phyloP scores from a whole-genome alignment of 2,329 filamentous ascomycete species.

The Penicillium capsulatum region DNA sequence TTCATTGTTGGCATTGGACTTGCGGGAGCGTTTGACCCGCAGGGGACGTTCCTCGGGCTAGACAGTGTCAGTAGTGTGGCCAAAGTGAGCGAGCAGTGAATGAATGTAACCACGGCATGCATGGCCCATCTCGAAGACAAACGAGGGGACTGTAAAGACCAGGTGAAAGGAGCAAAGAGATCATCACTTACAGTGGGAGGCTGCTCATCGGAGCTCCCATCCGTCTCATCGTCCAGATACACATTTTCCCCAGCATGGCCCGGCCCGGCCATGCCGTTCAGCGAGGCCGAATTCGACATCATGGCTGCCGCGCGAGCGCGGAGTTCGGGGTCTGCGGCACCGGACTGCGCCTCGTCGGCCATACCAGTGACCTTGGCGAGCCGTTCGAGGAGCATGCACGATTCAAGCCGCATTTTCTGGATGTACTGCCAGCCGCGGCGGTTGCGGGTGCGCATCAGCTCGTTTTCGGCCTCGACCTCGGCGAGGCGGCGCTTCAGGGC shows the following conservation, averaged over 20 bases:
- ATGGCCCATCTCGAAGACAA: too few species aligned
- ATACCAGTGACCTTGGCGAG: conserved; percentile 41
- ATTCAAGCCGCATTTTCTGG: conserved; percentile 76
- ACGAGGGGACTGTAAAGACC: too few species aligned
- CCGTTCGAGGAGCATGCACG: conserved; percentile 42
- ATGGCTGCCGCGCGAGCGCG: conserved; percentile 35
- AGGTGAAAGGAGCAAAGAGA: not conserved
- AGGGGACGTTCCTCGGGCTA: conserved; percentile 48
- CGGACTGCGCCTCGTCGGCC: conserved; percentile 37
- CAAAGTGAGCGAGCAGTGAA: too few species aligned
- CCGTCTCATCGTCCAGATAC: conserved; percentile 41
- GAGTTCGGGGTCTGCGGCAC: conserved; percentile 32
- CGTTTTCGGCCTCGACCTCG: conserved; percentile 89
- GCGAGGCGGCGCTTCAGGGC: conserved; percentile 85
- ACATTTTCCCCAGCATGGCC: conserved; percentile 20
- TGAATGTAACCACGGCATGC: too few species aligned
- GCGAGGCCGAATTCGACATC: conserved; percentile 24
- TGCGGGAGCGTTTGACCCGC: conserved; percentile 42
- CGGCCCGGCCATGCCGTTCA: conserved; percentile 22
- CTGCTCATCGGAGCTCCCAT: conserved; percentile 43
- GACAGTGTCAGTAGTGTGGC: too few species aligned
- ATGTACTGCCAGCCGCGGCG: conserved; percentile 76
- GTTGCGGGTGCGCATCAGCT: conserved; percentile 73
- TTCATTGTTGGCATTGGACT: conserved; percentile 30
- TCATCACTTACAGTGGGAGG: conserved; percentile 38